These are phyloP conservation scores for Dendrocalamus latiflorus DNA, from an alignment of 202 grass and related monocot species.

Conservation along the genomic window DNA sequence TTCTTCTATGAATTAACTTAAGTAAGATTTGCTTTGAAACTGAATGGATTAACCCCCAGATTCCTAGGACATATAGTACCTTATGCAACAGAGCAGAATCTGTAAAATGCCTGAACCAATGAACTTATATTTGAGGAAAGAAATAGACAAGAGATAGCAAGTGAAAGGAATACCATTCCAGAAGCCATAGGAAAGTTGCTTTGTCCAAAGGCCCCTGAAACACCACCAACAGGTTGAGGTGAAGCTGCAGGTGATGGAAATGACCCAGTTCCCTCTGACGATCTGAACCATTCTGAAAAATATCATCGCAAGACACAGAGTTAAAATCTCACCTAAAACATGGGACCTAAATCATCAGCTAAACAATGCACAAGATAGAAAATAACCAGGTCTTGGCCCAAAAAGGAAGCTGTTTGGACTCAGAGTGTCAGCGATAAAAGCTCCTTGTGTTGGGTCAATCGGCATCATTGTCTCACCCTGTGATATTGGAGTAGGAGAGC, in stretches of 20 bases:
- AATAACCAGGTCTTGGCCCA: constrained; percentile 51
- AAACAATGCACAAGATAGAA: constrained; percentile 32
- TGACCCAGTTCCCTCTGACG: constrained; percentile 56
- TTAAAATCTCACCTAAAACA: constrained; percentile 19
- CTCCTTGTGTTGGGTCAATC: constrained; percentile 49
- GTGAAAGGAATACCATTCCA: constrained; percentile 58
- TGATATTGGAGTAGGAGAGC: too few relatives aligned
- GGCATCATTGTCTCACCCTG: too few relatives aligned
- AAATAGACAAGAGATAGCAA: constrained; percentile 16
- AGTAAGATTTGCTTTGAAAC: constrained; percentile 12
- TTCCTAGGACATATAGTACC: background rate
- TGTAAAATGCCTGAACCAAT: background rate
- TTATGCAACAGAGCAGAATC: background rate
- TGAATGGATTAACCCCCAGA: background rate
- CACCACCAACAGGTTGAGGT: constrained; percentile 53
- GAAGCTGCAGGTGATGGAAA: constrained; percentile 72
- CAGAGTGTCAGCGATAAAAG: constrained; percentile 58
- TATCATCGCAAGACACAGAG: constrained; percentile 22
- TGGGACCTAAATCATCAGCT: background rate
- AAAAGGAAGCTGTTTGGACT: constrained; percentile 65
- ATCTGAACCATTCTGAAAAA: constrained; percentile 75
- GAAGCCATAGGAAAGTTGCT: constrained; percentile 56
- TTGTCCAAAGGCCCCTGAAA: constrained; percentile 60
- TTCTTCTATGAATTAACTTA: background rate
- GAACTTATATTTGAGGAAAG: constrained; percentile 8